phyloP scores from a whole-genome alignment of 495 filamentous ascomycete genomes.

The Chaetomidium leptoderma region DNA sequence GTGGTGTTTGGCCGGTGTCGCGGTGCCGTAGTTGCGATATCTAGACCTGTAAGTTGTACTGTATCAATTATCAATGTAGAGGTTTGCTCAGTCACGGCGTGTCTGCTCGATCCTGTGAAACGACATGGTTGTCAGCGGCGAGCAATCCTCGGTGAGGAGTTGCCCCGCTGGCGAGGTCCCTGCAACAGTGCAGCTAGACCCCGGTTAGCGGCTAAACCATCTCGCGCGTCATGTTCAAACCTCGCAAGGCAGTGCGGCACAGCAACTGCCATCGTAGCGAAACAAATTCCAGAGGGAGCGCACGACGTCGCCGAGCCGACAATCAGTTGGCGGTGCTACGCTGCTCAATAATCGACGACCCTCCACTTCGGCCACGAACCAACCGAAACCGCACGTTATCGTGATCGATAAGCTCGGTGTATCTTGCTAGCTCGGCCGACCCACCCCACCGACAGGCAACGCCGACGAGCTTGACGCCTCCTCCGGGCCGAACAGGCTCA shows the following conservation, averaged over 20 bases:
- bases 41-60: slow-evolving; percentile 22
- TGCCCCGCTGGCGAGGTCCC: slow-evolving; percentile 10
- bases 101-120: slow-evolving; percentile 1
- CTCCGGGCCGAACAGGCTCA: neutral
- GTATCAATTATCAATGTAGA: slow-evolving; percentile 14
- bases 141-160: neutral
- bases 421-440: neutral
- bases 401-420: slow-evolving; percentile 3
- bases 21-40: slow-evolving; percentile 14
- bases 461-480: neutral
- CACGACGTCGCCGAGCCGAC: neutral
- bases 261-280: slow-evolving; percentile 2
- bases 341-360: neutral
- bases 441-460: neutral
- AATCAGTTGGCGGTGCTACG: neutral
- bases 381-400: neutral
- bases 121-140: neutral
- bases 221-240: slow-evolving; percentile 12
- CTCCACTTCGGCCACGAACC: neutral
- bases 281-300: neutral
- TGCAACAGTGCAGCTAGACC: slow-evolving; percentile 3
- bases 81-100: neutral
- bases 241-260: slow-evolving; percentile 9
- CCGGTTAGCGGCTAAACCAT: slow-evolving; percentile 14
- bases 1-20: slow-evolving; percentile 11